Evolutionary conservation across 1,284 basidiomycete genomes (phyloP), one percentile per base, ranked within the genome.

Genomic region (Volvariella surrecta): DNA sequence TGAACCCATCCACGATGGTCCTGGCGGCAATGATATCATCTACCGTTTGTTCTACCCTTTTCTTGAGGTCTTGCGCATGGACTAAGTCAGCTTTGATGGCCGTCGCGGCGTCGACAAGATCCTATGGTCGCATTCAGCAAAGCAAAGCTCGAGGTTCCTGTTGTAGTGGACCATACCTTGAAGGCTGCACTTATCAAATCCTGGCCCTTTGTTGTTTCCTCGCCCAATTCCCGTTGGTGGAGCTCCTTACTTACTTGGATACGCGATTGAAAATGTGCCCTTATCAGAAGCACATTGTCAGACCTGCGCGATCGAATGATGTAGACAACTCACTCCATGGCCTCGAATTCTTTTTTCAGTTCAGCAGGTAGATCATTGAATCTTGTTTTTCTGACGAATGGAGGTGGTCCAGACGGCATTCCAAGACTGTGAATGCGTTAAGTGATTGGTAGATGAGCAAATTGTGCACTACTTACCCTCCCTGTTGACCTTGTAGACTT

Each of bases 301-400:
- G 42, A 9, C 7, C 19, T 37, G 34, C 7, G 13, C 34, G 34
- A 35, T 35, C 13, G 20, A 17, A 17, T 28, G 24, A 39, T 37
- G 42, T 3, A 13, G 19, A 16, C n/a, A 24, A 59, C 73, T 41
- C 52, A 90, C 88, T 91, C 87, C 40, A 90, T 73, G 31, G 64
- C 59, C 55, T 90, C 88, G 18, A 90, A 68, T 3, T 62, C 66
- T 48, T 63, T 77, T 59, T 79, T 82, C 31, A 79, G 51, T 1
- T 74, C 69, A 43, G 90, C 87, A 0, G 86, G 79, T 13, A 90
- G 60, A 55, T 91, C 88, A 42, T 91, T 89, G 59, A 89, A 91
- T 57, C 87, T 89, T 0, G 86, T 87, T 0, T 77, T 74, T 57
- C 79, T 86, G 13, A 54, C 76, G 53, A 87, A 82, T 1, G 69